These are phyloP conservation scores for Cercis canadensis DNA, from an alignment of 306 rosid species.

Conservation along the genomic window DNA sequence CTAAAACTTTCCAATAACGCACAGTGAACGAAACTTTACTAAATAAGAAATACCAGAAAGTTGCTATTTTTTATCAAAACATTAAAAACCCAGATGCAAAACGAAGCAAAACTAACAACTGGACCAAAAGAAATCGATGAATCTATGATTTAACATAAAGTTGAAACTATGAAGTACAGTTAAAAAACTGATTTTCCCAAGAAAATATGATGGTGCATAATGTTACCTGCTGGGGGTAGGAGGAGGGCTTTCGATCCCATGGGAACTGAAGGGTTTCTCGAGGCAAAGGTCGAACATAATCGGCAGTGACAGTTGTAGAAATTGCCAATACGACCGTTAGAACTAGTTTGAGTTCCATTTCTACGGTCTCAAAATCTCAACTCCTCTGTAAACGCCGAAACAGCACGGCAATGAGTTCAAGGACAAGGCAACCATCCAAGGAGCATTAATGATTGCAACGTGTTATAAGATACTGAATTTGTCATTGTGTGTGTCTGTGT, in stretches of 20 bases:
- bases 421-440: too few relatives aligned
- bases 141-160: background rate
- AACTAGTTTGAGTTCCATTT: constrained; percentile 53
- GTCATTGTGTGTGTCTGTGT: too few relatives aligned
- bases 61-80: background rate
- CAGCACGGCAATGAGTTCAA: background rate
- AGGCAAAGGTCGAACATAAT: constrained; percentile 82
- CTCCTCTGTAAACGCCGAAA: constrained; percentile 35
- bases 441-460: too few relatives aligned
- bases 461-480: too few relatives aligned
- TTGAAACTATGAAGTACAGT: constrained; percentile 16
- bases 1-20: too few relatives aligned
- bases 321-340: constrained; percentile 35
- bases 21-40: background rate
- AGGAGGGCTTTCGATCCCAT: constrained; percentile 51
- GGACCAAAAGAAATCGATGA: background rate
- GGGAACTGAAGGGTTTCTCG: constrained; percentile 70
- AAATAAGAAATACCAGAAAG: constrained; percentile 24
- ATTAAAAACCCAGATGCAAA: constrained; percentile 17
- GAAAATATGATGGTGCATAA: background rate
- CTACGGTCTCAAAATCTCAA: background rate
- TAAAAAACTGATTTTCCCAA: constrained; percentile 14
- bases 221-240: constrained; percentile 78
- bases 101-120: background rate
- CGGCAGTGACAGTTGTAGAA: constrained; percentile 46